phyloP scores from a whole-genome alignment of 768 basidiomycete species.

The Boletus bicolor region DNA sequence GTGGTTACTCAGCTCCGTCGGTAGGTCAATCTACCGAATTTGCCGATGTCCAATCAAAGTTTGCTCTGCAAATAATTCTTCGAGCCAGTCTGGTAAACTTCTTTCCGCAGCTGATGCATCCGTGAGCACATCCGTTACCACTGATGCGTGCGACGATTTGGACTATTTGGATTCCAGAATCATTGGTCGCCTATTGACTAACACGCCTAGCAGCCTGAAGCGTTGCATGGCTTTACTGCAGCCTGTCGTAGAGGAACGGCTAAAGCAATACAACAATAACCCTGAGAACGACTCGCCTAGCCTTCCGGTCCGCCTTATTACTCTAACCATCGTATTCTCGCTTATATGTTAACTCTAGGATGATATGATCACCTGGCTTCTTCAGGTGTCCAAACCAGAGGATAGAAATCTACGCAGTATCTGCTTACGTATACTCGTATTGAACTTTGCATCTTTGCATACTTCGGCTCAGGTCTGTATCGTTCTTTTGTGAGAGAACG shows the following conservation, averaged over 20 bases:
- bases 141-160: slow-evolving; percentile 9
- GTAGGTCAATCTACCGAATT: slow-evolving; percentile 38
- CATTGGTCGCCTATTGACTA: slow-evolving; percentile 32
- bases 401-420: slow-evolving; percentile 28
- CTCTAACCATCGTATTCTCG: background rate
- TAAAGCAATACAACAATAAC: slow-evolving; percentile 26
- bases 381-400: slow-evolving; percentile 30
- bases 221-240: slow-evolving; percentile 29
- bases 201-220: slow-evolving; percentile 30
- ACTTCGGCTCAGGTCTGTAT: slow-evolving; percentile 32
- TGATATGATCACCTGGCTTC: slow-evolving; percentile 42
- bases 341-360: slow-evolving; percentile 24
- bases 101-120: slow-evolving; percentile 34
- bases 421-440: slow-evolving; percentile 33
- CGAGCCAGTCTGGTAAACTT: slow-evolving; percentile 33
- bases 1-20: slow-evolving; percentile 8
- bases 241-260: slow-evolving; percentile 34
- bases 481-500: background rate
- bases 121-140: slow-evolving; percentile 25
- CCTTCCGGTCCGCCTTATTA: slow-evolving; percentile 32
- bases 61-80: slow-evolving; percentile 32
- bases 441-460: slow-evolving; percentile 40
- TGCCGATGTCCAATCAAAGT: slow-evolving; percentile 31
- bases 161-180: slow-evolving; percentile 23
- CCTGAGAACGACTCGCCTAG: slow-evolving; percentile 17